Evolutionary conservation across 2,329 filamentous ascomycete species (phyloP).

Genomic region (Pyricularia sp.): DNA sequence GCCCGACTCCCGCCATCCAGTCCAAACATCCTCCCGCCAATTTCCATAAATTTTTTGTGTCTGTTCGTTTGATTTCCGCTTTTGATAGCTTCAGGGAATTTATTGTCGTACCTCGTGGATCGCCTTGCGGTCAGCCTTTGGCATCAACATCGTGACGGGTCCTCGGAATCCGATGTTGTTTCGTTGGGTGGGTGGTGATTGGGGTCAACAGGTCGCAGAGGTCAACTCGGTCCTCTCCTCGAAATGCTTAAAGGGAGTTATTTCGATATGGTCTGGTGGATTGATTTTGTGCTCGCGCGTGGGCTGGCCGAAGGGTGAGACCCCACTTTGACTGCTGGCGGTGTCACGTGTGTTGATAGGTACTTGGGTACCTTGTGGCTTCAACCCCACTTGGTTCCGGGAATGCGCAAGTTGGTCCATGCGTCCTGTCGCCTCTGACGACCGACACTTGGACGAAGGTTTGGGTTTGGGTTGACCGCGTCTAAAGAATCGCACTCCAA

Average conservation of each 20-base stretch:
- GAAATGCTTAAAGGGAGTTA: background rate
- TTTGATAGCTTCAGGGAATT: background rate
- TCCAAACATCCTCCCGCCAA: background rate
- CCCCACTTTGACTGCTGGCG: background rate
- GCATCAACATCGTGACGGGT: conserved; percentile 78
- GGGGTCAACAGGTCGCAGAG: background rate
- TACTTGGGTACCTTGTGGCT: background rate
- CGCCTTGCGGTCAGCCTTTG: conserved; percentile 99
- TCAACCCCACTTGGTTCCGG: background rate
- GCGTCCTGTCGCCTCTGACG: background rate
- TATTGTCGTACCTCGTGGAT: conserved; percentile 59
- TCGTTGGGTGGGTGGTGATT: conserved; percentile 1
- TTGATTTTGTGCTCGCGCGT: conserved; percentile 3
- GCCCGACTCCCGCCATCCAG: background rate
- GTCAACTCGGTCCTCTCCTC: conserved; percentile 1
- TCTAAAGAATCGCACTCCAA: background rate
- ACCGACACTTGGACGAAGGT: background rate
- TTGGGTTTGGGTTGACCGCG: background rate
- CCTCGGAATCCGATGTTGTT: background rate
- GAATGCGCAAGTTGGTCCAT: background rate
- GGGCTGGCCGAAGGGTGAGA: background rate
- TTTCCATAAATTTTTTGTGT: background rate
- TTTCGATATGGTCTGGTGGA: conserved; percentile 1
- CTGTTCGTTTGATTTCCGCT: background rate
- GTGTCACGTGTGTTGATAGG: background rate